Conservation (phyloP, 2,329 filamentous ascomycete genomes). For the Anthostomella pinea region DNA sequence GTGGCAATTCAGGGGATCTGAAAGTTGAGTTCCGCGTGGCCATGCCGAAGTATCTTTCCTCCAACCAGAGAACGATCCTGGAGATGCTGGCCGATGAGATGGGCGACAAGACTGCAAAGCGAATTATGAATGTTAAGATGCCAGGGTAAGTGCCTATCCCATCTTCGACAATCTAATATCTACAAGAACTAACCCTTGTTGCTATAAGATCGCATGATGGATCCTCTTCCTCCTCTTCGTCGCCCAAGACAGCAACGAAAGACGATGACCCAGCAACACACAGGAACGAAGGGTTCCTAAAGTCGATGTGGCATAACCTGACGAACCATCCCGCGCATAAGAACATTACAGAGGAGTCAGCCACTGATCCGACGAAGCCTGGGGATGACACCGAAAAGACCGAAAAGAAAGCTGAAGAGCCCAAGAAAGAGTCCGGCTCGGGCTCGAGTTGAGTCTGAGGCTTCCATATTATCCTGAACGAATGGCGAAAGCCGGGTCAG, state of each 20-base stretch:
- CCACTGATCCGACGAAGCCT: slow-evolving; percentile 11
- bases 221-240: slow-evolving; percentile 11
- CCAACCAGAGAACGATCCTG: slow-evolving; percentile 87
- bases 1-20: slow-evolving; percentile 72
- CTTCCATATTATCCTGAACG: slow-evolving; percentile 6
- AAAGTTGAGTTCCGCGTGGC: slow-evolving; percentile 90
- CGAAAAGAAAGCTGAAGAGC: slow-evolving; percentile 22
- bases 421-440: slow-evolving; percentile 26
- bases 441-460: slow-evolving; percentile 21
- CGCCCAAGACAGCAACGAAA: slow-evolving; percentile 19
- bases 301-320: slow-evolving; percentile 87
- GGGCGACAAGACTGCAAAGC: slow-evolving; percentile 85
- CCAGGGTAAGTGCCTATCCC: slow-evolving; percentile 42
- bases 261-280: slow-evolving; percentile 48
- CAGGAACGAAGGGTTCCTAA: slow-evolving; percentile 85
- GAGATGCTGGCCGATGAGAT: slow-evolving; percentile 98
- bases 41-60: slow-evolving; percentile 91
- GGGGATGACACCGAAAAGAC: slow-evolving; percentile 10
- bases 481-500: slow-evolving; percentile 32
- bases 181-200: slow-evolving; percentile 2
- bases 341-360: slow-evolving; percentile 29
- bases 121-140: slow-evolving; percentile 79
- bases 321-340: slow-evolving; percentile 69
- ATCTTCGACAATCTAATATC: background rate
- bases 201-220: too few species aligned